Evolutionary conservation across 2,329 filamentous ascomycete species (phyloP), one percentile per base, ranked within the genome.

Genomic region (Pezicula carpinea): DNA sequence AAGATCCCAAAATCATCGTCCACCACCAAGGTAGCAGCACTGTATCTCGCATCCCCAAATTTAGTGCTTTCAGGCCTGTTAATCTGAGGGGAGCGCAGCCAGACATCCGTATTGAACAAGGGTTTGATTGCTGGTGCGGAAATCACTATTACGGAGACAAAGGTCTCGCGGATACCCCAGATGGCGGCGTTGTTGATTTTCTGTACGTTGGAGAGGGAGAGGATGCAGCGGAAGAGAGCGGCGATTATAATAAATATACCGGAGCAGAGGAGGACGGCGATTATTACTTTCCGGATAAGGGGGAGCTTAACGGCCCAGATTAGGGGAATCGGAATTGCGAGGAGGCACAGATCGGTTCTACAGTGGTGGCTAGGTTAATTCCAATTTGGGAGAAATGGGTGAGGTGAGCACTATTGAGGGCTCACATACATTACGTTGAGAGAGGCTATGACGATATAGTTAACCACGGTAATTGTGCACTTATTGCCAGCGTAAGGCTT

Each of bases 131-230:
- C 61, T 2, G 69, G 65, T n/a, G 65, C 60, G 46, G 70, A 71
- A 42, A 69, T 66, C 39, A 66, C 67, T 31, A 73, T 64, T 41
- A 71, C 68, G n/a, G 61, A 69, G 26, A 72, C 64, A 35, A 73
- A 71, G 3, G 67, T 70, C 54, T 73, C 70, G 38, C 70, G 63
- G 14, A 70, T 69, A 11, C 66, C 67, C 69, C 69, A 72, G 17
- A 70, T 68, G 0, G 66, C 69, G 5, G 34, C 19, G 38, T 53
- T 53, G 47, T 69, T 68, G 55, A 70, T 66, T 14, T 60, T 61
- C 15, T 66, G 39, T 32, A 69, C 64, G 21, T 64, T 57, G 21
- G 59, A 50, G 0, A 73, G 57, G 11, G 65, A 69, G 4, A 69
- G 51, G 31, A 70, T 50, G 45, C 67, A 71, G n/a, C 70, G 68